Base-by-base conservation (phyloP, 202 grass and related monocot species). In the Bolboschoenoplectus hybrid region DNA sequence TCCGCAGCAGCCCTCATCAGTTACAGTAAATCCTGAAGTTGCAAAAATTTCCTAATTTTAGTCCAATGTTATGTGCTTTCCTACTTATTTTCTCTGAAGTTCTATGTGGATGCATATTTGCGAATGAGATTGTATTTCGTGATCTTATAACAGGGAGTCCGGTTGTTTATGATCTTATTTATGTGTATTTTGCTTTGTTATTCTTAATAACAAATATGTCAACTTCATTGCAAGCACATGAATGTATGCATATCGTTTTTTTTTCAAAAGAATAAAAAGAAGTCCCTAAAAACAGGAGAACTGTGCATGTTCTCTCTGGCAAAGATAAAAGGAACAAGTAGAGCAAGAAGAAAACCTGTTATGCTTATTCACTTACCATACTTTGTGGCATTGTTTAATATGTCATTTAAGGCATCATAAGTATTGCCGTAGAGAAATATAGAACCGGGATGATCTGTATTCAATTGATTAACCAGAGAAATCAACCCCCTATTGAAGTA, bases 1-100 rank as follows among this genome's bases (percentile, higher is more conserved):
- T 2, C 94, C 90, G 19, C 94, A 97, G 90, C 94, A 97, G 3
- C 94, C 94, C 57, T 60, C 32, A 71, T 94, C 89, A 3, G 81
- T 91, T 20, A 93, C 91, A 74, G 72, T 88, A 83, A 97, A 14
- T 0, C 92, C 84, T 91, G 86, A 45, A 72, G 32, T 78, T 56
- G 52, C 44, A 78, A 40, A n/a, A 4, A 2, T 56, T n/a, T 77
- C 16, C 50, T 56, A 77, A 77, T 17, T 14, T 77, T 76, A 76
- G 20, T 53, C 9, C 12, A 39, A 12, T 78, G 34, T 78, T 4
- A 13, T 78, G 34, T 39, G 11, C 74, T 75, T 75, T n/a, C 19
- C 9, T 14, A 77, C 20, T 76, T 12, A 10, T 38, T 53, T 14
- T 34, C 26, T 76, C 20, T 16, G 32, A 55, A 57, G 74, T 56